Conservation (phyloP, 1,139 yeast species). For the Arxiozyma heterogenica region DNA sequence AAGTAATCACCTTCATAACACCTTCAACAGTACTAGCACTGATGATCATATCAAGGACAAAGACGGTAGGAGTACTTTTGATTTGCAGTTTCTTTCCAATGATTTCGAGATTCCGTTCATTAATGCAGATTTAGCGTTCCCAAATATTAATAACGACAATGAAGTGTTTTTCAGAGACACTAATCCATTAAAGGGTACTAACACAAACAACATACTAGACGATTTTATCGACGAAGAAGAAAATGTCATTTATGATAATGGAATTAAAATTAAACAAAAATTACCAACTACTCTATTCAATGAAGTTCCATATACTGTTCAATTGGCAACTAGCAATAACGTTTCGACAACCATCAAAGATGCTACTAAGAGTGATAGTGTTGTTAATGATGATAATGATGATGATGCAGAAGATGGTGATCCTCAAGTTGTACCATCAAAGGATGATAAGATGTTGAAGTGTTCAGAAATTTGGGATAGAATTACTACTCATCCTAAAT, state of each 20-base stretch:
- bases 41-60: background rate
- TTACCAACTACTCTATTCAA: constrained; percentile 9
- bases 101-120: constrained; percentile 15
- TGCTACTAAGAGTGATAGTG: too few species aligned
- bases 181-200: background rate
- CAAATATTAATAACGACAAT: constrained; percentile 5
- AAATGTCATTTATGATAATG: background rate
- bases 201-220: background rate
- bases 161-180: constrained; percentile 8
- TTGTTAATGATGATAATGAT: constrained; percentile 7
- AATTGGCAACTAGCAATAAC: background rate
- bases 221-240: constrained; percentile 7
- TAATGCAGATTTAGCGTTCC: constrained; percentile 21
- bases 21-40: background rate
- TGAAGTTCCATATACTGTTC: constrained; percentile 12
- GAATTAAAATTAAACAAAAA: constrained; percentile 4
- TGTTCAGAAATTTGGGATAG: constrained; percentile 97
- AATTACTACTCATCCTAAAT: constrained; percentile 86
- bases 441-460: constrained; percentile 37
- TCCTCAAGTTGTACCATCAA: constrained; percentile 10
- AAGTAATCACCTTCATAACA: background rate
- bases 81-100: background rate
- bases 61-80: constrained; percentile 3
- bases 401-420: constrained; percentile 7
- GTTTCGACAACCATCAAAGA: background rate